These are phyloP conservation scores for Cladosporium sp. DNA, from an alignment of 2,329 filamentous ascomycete species.

Conservation along the genomic window DNA sequence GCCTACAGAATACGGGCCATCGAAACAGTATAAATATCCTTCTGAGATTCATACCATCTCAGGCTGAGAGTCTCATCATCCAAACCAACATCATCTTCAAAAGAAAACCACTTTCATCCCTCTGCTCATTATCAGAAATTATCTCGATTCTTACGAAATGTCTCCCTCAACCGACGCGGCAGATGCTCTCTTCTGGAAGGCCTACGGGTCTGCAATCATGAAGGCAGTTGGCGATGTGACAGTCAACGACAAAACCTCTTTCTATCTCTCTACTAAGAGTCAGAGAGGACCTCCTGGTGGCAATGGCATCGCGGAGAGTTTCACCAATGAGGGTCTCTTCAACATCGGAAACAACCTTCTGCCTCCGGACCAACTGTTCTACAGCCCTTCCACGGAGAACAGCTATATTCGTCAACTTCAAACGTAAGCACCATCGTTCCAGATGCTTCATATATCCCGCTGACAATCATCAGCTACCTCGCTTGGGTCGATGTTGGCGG, in stretches of 20 bases:
- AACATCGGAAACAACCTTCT: not conserved
- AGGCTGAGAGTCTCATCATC: too few species aligned
- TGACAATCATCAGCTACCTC: not conserved
- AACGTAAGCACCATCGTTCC: not conserved
- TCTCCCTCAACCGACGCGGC: too few species aligned
- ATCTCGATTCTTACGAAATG: too few species aligned
- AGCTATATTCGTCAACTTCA: not conserved
- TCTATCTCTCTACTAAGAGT: not conserved
- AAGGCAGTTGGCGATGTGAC: too few species aligned
- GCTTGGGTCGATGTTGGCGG: not conserved
- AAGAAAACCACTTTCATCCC: too few species aligned
- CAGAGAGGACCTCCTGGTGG: not conserved
- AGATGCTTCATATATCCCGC: not conserved
- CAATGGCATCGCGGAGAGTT: not conserved
- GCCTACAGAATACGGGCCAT: too few species aligned
- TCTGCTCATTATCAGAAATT: too few species aligned
- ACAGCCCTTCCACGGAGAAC: not conserved
- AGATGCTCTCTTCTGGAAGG: too few species aligned
- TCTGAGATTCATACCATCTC: too few species aligned
- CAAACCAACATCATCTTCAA: too few species aligned
- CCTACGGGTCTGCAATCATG: too few species aligned
- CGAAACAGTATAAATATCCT: too few species aligned
- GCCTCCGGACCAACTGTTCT: not conserved
- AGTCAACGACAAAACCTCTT: not conserved
- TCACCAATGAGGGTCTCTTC: not conserved